Evolutionary conservation across 108 stramenopile genomes (phyloP).

Genomic region (Schizochytrium sp.): DNA sequence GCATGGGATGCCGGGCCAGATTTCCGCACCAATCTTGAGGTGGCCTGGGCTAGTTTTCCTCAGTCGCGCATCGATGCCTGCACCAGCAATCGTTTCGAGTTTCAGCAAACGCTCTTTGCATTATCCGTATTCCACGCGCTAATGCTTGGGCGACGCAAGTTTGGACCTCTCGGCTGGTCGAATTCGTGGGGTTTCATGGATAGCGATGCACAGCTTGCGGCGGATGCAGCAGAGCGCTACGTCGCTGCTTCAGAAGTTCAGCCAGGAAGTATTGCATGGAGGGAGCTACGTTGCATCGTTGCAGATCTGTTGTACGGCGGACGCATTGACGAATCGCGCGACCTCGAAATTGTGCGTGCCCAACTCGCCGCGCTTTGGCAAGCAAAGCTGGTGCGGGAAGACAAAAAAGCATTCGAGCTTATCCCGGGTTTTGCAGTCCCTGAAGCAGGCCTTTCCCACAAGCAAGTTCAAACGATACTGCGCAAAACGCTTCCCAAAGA

Average conservation of each 20-base stretch:
- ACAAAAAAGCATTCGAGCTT: conserved; percentile 40
- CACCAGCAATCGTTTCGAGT: conserved; percentile 50
- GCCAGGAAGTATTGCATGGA: conserved; percentile 51
- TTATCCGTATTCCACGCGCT: conserved; percentile 74
- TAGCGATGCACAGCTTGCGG: conserved; percentile 60
- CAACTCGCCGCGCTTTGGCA: conserved; percentile 52
- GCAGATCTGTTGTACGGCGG: conserved; percentile 81
- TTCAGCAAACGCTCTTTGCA: conserved; percentile 66
- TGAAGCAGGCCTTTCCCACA: conserved; percentile 39
- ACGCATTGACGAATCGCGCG: conserved; percentile 73
- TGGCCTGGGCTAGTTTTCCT: conserved; percentile 64
- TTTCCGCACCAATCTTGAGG: conserved; percentile 59
- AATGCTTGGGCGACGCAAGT: conserved; percentile 62
- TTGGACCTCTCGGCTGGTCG: conserved; percentile 70
- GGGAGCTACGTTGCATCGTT: conserved; percentile 70
- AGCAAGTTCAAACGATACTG: conserved; percentile 53
- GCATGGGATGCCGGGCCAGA: conserved; percentile 71
- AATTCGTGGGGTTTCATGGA: conserved; percentile 65
- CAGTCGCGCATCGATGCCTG: conserved; percentile 45
- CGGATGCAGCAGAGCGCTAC: conserved; percentile 56
- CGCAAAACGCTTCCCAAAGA: conserved; percentile 54
- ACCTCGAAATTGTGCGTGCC: conserved; percentile 62
- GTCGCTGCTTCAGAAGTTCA: background rate
- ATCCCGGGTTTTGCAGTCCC: conserved; percentile 65
- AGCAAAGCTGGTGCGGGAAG: background rate